Percentiles rank a stretch among this genome's conserved stretches.
These are phyloP conservation scores for Alternaria rosae DNA, from an alignment of 2,329 filamentous ascomycete genomes.

Conservation along the genomic window DNA sequence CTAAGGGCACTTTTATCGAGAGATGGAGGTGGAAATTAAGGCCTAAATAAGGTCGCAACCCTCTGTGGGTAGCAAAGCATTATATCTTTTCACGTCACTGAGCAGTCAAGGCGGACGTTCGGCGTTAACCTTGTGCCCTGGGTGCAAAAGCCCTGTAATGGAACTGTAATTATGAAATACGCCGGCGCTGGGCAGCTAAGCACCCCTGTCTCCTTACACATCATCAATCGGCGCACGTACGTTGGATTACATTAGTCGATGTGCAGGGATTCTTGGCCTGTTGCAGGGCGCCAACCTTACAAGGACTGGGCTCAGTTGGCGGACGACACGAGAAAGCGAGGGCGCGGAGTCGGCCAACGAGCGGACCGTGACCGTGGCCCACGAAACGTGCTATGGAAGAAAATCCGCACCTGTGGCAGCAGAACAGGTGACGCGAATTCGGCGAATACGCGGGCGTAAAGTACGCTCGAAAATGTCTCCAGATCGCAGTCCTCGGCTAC, in stretches of 20 bases:
- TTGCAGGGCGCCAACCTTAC: conserved; percentile 48
- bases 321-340: conserved; percentile 42
- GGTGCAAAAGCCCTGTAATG: conserved; percentile 35
- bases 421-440: conserved; percentile 29
- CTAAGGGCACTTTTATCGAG: conserved; percentile 8
- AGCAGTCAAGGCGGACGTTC: conserved; percentile 47
- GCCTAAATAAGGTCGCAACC: conserved; percentile 38
- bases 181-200: conserved; percentile 34
- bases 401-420: conserved; percentile 21
- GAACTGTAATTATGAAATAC: conserved; percentile 41
- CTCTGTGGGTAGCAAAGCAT: conserved; percentile 45
- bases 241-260: conserved; percentile 45
- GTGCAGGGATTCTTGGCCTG: conserved; percentile 40
- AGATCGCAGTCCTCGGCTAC: conserved; percentile 23
- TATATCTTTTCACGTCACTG: conserved; percentile 51
- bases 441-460: conserved; percentile 19
- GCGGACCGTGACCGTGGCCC: conserved; percentile 33
- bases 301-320: conserved; percentile 42
- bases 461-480: conserved; percentile 11
- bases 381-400: conserved; percentile 20
- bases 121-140: conserved; percentile 37
- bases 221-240: conserved; percentile 42
- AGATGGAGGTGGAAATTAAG: conserved; percentile 32
- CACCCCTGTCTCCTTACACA: conserved; percentile 37
- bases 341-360: conserved; percentile 40